Conservation (phyloP, 805 yeast species). For the Ogataea trehaloabstinens region DNA sequence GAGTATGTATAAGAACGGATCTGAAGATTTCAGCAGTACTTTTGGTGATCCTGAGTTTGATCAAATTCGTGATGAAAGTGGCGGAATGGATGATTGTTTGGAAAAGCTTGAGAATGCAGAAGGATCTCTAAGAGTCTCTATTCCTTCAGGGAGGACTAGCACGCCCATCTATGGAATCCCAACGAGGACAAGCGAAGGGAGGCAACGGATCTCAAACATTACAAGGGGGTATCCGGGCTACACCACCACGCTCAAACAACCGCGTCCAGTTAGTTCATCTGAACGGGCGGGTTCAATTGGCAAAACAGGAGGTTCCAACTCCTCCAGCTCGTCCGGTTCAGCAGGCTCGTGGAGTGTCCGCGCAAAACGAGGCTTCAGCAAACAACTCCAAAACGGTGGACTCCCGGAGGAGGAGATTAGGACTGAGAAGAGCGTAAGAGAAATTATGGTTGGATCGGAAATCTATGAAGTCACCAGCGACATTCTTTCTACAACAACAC, state of each 20-base stretch:
- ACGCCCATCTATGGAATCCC: not conserved
- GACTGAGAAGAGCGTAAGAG: constrained; percentile 11
- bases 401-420: constrained; percentile 1
- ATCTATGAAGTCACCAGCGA: constrained; percentile 22
- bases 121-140: not conserved
- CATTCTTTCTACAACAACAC: constrained; percentile 18
- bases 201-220: not conserved
- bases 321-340: constrained; percentile 4
- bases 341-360: constrained; percentile 22
- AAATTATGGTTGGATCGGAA: constrained; percentile 16
- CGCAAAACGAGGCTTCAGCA: constrained; percentile 7
- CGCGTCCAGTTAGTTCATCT: constrained; percentile 4
- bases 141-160: constrained; percentile 4
- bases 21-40: constrained; percentile 10
- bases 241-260: constrained; percentile 1
- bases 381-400: constrained; percentile 9
- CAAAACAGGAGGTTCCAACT: constrained; percentile 1
- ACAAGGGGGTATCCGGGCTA: not conserved
- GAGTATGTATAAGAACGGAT: constrained; percentile 22
- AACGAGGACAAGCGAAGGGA: constrained; percentile 1
- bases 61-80: constrained; percentile 20
- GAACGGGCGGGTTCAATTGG: constrained; percentile 3
- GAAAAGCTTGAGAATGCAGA: constrained; percentile 17
- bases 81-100: constrained; percentile 24
- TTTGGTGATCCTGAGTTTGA: constrained; percentile 22